Conservation (phyloP, 2,329 filamentous ascomycete genomes). For the Colletotrichum sublineola region DNA sequence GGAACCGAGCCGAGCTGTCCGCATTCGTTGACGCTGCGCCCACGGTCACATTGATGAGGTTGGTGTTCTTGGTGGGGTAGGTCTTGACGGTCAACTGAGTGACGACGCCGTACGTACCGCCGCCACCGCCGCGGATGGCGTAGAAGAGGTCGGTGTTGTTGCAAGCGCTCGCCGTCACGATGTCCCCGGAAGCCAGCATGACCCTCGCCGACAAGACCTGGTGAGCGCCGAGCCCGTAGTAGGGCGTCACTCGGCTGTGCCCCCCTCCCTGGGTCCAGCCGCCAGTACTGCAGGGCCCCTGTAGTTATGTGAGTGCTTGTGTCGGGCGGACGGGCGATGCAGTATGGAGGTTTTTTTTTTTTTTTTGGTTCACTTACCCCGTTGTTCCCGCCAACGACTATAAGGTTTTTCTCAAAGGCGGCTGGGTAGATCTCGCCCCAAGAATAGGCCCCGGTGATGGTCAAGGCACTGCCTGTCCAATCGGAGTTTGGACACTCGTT, state of each 20-base stretch:
- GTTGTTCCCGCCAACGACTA: constrained; percentile 36
- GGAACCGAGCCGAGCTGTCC: constrained; percentile 20
- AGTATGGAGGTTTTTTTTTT: too few species aligned
- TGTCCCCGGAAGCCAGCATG: constrained; percentile 47
- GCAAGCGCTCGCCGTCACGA: constrained; percentile 44
- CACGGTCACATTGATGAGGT: constrained; percentile 60
- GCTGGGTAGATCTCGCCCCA: constrained; percentile 57
- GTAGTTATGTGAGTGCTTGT: neutral
- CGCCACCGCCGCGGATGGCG: constrained; percentile 48
- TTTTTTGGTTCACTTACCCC: neutral
- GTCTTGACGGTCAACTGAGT: constrained; percentile 44
- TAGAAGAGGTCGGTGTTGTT: constrained; percentile 49
- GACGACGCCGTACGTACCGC: constrained; percentile 51
- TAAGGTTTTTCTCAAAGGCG: constrained; percentile 48
- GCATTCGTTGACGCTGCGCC: constrained; percentile 32
- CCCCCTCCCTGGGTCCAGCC: constrained; percentile 70
- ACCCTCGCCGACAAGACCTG: constrained; percentile 49
- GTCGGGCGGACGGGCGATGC: too few species aligned
- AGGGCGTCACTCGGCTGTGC: constrained; percentile 59
- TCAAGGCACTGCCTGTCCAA: constrained; percentile 57
- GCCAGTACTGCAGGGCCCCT: constrained; percentile 54
- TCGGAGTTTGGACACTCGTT: constrained; percentile 35
- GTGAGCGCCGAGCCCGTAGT: constrained; percentile 52
- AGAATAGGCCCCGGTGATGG: constrained; percentile 50
- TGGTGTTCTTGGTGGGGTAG: constrained; percentile 51